Evolutionary conservation across 768 basidiomycete genomes (phyloP).

Genomic region (Hysterangium stoloniferum): DNA sequence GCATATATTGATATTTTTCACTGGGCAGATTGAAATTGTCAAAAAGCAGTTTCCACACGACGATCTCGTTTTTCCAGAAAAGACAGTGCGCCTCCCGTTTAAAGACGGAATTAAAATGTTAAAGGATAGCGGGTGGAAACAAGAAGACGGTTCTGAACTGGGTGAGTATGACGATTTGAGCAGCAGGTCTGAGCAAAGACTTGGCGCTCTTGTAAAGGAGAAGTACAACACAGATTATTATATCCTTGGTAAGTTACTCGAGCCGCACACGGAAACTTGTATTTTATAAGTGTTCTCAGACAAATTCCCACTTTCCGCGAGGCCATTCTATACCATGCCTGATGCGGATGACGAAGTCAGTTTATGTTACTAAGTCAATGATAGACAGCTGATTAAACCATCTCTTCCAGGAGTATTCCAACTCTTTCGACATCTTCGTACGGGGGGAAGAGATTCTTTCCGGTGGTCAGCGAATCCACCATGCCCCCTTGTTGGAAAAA

Average conservation of each 20-base stretch:
- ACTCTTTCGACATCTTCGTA: conserved; percentile 53
- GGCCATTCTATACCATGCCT: conserved; percentile 53
- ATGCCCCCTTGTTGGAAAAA: conserved; percentile 32
- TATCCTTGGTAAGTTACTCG: conserved; percentile 27
- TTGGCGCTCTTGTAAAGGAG: conserved; percentile 41
- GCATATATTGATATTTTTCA: background rate
- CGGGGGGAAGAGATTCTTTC: conserved; percentile 48
- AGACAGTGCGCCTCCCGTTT: conserved; percentile 44
- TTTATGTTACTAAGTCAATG: conserved; percentile 11
- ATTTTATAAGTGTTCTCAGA: conserved; percentile 19
- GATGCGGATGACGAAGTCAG: conserved; percentile 31
- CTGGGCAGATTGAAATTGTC: conserved; percentile 33
- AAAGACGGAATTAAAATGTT: conserved; percentile 47
- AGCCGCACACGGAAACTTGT: background rate
- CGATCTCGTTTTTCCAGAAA: conserved; percentile 45
- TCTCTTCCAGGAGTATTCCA: conserved; percentile 30
- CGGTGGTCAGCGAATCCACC: conserved; percentile 46
- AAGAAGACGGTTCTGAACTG: conserved; percentile 25
- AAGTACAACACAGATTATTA: conserved; percentile 50
- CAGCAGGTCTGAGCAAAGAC: conserved; percentile 39
- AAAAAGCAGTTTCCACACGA: conserved; percentile 45
- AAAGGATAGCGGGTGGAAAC: conserved; percentile 34
- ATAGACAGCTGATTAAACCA: background rate
- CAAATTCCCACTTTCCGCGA: conserved; percentile 43
- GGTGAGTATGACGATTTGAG: conserved; percentile 45